These are phyloP conservation scores for Eucalyptus polybractea DNA, from an alignment of 345 rosid genomes.

Conservation along the genomic window DNA sequence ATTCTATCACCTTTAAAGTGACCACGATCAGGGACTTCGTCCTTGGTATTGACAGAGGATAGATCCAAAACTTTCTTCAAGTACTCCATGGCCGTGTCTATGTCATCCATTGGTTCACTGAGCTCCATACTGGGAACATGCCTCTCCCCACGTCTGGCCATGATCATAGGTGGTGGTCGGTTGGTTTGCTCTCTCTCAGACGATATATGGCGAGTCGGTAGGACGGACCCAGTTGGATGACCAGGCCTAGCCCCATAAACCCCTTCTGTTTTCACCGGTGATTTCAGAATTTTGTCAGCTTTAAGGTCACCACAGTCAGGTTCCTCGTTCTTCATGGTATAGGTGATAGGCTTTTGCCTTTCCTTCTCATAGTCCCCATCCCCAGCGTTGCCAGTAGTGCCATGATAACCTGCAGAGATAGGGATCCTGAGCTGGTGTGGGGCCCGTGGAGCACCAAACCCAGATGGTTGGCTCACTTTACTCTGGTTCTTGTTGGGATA, in stretches of 20 bases:
- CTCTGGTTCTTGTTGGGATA: not conserved
- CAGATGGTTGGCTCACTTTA: not conserved
- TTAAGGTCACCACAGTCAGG: not conserved
- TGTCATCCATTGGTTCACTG: slow-evolving; percentile 14
- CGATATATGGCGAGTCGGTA: not conserved
- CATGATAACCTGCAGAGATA: not conserved
- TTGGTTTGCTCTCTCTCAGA: not conserved
- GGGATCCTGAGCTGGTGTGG: not conserved
- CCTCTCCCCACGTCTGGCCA: not conserved
- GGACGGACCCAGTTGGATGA: not conserved
- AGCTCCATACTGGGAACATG: not conserved
- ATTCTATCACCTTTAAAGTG: not conserved
- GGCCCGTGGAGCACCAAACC: slow-evolving; percentile 6
- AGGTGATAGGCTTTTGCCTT: not conserved
- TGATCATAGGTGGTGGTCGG: not conserved
- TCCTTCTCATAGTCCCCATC: not conserved
- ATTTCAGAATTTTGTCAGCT: not conserved
- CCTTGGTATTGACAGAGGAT: not conserved
- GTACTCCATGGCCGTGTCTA: slow-evolving; percentile 2
- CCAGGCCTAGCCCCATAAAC: not conserved
- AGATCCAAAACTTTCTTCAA: slow-evolving; percentile 5
- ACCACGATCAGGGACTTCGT: not conserved
- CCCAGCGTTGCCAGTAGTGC: not conserved
- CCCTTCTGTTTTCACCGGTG: not conserved
- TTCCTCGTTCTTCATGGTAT: not conserved